These are phyloP conservation scores for Harringtonia aguacate DNA, from an alignment of 2,329 filamentous ascomycete species.

Conservation along the genomic window DNA sequence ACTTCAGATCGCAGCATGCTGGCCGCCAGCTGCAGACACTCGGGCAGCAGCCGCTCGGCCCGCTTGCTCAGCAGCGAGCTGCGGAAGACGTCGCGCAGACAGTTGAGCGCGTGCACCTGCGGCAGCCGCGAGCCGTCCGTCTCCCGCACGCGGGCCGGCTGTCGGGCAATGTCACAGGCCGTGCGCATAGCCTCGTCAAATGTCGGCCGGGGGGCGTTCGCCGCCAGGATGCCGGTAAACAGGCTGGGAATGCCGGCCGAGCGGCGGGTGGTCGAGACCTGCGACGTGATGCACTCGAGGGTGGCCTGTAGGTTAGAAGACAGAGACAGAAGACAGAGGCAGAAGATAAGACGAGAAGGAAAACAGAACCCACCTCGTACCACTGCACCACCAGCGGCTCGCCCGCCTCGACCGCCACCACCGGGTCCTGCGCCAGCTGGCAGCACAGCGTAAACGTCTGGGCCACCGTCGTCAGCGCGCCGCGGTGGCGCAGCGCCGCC, in stretches of 20 bases:
- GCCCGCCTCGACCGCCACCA: slow-evolving; percentile 19
- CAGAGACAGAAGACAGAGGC: not conserved
- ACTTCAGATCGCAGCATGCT: slow-evolving; percentile 68
- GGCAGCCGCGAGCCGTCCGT: slow-evolving; percentile 60
- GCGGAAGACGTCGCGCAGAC: slow-evolving; percentile 83
- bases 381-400: slow-evolving; percentile 49
- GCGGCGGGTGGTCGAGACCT: slow-evolving; percentile 73
- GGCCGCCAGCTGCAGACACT: slow-evolving; percentile 69
- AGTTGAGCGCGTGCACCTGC: slow-evolving; percentile 93
- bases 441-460: slow-evolving; percentile 80
- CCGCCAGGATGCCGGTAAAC: slow-evolving; percentile 68
- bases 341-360: not conserved
- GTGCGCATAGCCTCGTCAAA: slow-evolving; percentile 55
- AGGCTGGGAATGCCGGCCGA: slow-evolving; percentile 88
- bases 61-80: slow-evolving; percentile 63
- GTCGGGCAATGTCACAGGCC: slow-evolving; percentile 47
- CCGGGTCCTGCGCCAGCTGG: slow-evolving; percentile 41
- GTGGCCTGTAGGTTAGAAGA: slow-evolving; percentile 38
- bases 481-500: slow-evolving; percentile 73
- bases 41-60: slow-evolving; percentile 64
- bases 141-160: slow-evolving; percentile 40
- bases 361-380: slow-evolving; percentile 48
- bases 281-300: slow-evolving; percentile 58
- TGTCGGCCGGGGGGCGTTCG: slow-evolving; percentile 47
- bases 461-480: slow-evolving; percentile 87